Percentiles rank a stretch among this genome's conserved stretches.
phyloP scores from a whole-genome alignment of 2,329 filamentous ascomycete genomes.

The Leptographium flavum region DNA sequence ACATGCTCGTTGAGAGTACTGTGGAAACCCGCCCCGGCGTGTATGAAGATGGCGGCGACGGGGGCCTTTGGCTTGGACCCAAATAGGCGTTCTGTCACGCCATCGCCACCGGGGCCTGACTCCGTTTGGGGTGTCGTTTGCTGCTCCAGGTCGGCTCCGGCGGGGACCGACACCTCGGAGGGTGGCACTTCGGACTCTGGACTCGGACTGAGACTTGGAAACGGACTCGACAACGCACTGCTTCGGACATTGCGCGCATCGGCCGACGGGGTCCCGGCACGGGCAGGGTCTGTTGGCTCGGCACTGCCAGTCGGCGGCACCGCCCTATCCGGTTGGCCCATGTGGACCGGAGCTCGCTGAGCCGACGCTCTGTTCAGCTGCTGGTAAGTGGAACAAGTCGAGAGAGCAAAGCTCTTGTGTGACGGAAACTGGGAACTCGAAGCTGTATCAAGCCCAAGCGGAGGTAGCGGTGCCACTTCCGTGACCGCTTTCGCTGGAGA shows the following conservation, averaged over 20 bases:
- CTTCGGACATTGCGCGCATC: background rate
- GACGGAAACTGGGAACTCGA: too few relatives aligned
- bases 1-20: constrained; percentile 71
- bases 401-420: too few relatives aligned
- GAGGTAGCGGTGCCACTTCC: too few relatives aligned
- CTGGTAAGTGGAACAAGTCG: too few relatives aligned
- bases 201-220: constrained; percentile 8
- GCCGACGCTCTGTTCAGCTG: too few relatives aligned
- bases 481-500: too few relatives aligned
- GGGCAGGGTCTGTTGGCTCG: too few relatives aligned
- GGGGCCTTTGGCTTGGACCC: constrained; percentile 9
- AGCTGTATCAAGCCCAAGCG: too few relatives aligned
- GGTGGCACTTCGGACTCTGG: background rate
- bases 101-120: constrained; percentile 5
- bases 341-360: background rate
- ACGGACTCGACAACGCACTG: constrained; percentile 6
- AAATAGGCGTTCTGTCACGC: constrained; percentile 15
- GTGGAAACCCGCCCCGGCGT: constrained; percentile 91
- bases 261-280: background rate
- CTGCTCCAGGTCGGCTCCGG: background rate
- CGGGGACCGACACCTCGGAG: background rate
- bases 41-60: constrained; percentile 67
- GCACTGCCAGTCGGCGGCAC: background rate
- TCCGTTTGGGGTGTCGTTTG: background rate
- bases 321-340: background rate